phyloP scores from a whole-genome alignment of 2,329 filamentous ascomycete genomes.

The Fusarium compactum region DNA sequence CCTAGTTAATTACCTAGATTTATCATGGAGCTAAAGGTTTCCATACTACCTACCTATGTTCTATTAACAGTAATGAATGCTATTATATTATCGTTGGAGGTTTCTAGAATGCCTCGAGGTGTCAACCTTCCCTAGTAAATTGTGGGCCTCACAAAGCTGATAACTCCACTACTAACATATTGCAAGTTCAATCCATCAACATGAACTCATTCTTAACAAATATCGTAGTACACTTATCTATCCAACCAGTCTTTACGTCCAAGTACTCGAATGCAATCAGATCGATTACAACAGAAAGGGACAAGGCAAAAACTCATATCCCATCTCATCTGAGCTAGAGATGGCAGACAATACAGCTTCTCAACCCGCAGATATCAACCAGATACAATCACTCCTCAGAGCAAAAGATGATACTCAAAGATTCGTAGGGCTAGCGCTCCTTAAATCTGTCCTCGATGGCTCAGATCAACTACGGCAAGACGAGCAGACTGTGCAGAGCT shows the following conservation, averaged over 20 bases:
- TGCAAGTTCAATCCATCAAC: background rate
- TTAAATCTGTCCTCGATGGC: slow-evolving; percentile 75
- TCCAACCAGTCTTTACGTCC: background rate
- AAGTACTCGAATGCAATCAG: background rate
- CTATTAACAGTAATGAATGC: background rate
- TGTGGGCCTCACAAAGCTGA: slow-evolving; percentile 29
- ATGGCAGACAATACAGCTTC: slow-evolving; percentile 25
- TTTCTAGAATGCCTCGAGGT: slow-evolving; percentile 27
- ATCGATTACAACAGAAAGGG: background rate
- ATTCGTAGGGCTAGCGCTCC: slow-evolving; percentile 74
- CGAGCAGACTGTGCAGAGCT: slow-evolving; percentile 56
- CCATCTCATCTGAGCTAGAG: background rate
- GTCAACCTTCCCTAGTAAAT: slow-evolving; percentile 12
- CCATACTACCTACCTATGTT: background rate
- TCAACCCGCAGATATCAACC: slow-evolving; percentile 51
- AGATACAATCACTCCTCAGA: slow-evolving; percentile 67
- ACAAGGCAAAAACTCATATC: background rate
- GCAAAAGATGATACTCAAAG: slow-evolving; percentile 74
- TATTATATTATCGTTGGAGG: background rate
- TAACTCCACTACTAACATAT: background rate
- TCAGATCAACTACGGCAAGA: slow-evolving; percentile 64
- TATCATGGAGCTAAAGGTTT: no score
- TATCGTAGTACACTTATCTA: background rate
- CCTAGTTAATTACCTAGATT: no score
- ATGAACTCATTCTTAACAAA: slow-evolving; percentile 7